Percentiles rank a stretch among this genome's conserved stretches.
Evolutionary conservation across 2,329 filamentous ascomycete genomes (phyloP).

Genomic region (Berkeleyomyces rouxiae): DNA sequence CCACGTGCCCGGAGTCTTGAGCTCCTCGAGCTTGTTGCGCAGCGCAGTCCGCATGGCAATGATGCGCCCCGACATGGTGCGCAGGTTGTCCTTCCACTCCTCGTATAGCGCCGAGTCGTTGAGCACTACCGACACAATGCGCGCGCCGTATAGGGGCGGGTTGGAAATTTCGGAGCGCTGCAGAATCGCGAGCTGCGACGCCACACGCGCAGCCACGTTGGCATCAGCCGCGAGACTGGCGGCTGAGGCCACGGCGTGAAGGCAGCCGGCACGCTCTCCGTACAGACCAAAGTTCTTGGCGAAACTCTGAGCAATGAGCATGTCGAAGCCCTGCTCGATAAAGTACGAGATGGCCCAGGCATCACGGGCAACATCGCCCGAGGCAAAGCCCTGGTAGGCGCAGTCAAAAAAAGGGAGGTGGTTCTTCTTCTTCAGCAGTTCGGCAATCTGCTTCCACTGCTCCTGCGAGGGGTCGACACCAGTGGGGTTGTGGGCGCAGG

Average conservation of each 20-base stretch:
- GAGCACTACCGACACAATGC: conserved; percentile 69
- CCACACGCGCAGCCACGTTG: conserved; percentile 45
- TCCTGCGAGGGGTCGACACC: conserved; percentile 87
- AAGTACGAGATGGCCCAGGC: conserved; percentile 92
- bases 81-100: conserved; percentile 84
- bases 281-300: conserved; percentile 98
- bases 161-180: conserved; percentile 97
- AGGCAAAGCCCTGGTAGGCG: conserved; percentile 95
- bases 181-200: conserved; percentile 79
- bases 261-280: conserved; percentile 86
- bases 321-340: conserved; percentile 75
- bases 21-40: conserved; percentile 62
- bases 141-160: conserved; percentile 83
- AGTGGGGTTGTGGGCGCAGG: conserved; percentile 95
- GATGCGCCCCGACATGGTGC: conserved; percentile 90
- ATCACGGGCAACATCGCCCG: conserved; percentile 70
- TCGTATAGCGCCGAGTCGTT: conserved; percentile 69
- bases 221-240: conserved; percentile 38
- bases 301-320: conserved; percentile 81
- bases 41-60: conserved; percentile 74
- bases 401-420: conserved; percentile 98
- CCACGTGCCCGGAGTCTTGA: conserved; percentile 80
- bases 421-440: conserved; percentile 55
- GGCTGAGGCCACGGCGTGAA: conserved; percentile 77
- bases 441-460: conserved; percentile 84